phyloP scores from a whole-genome alignment of 257 asterid genomes.

The Solanum acaule region DNA sequence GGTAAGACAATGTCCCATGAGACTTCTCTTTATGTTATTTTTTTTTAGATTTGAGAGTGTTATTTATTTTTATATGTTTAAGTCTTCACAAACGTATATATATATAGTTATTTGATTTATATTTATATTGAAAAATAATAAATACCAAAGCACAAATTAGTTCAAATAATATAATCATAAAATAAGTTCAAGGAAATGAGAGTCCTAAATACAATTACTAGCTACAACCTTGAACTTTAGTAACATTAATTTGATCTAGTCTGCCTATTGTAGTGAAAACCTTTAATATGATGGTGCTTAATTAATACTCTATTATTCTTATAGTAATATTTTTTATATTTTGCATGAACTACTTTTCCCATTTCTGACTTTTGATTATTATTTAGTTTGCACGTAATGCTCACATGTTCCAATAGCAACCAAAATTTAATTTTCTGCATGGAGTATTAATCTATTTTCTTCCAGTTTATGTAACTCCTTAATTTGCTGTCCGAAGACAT shows the following conservation, averaged over 20 bases:
- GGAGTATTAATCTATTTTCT: background rate
- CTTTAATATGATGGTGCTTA: background rate
- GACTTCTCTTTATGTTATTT: background rate
- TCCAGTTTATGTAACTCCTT: background rate
- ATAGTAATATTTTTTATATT: background rate
- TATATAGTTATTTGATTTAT: background rate
- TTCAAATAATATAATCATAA: background rate
- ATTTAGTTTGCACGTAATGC: background rate
- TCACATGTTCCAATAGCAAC: background rate
- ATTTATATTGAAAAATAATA: background rate
- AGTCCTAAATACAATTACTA: background rate
- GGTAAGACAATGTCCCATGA: background rate
- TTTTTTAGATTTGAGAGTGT: too few species aligned
- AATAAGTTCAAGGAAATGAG: background rate
- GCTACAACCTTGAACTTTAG: background rate
- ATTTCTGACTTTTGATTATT: background rate
- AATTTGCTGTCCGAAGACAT: background rate
- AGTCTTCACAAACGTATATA: background rate
- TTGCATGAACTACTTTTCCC: background rate
- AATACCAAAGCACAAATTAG: background rate
- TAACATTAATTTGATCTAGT: background rate
- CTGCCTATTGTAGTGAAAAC: background rate
- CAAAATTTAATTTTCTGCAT: background rate
- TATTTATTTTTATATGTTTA: background rate
- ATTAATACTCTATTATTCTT: background rate